Conservation (phyloP, 1,139 yeast genomes). For the Taiozyma sp. region DNA sequence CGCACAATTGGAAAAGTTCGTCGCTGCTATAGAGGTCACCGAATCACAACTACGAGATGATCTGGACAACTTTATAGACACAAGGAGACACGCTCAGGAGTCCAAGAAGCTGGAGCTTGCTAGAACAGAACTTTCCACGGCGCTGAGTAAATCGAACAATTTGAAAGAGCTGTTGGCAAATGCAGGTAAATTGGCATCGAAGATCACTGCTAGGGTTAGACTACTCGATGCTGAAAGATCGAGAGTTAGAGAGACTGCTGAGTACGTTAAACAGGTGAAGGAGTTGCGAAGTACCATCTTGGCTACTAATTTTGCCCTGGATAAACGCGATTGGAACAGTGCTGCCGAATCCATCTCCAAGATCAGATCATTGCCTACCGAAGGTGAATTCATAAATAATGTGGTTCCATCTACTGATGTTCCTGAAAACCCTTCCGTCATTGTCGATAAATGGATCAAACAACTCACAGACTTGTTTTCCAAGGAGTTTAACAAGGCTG, state of each 20-base stretch:
- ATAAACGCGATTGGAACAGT: constrained; percentile 59
- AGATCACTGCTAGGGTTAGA: constrained; percentile 64
- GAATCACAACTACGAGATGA: constrained; percentile 18
- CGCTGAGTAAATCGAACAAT: constrained; percentile 37
- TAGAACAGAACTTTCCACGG: constrained; percentile 40
- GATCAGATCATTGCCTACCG: constrained; percentile 51
- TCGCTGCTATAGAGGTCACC: constrained; percentile 19
- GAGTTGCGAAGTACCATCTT: constrained; percentile 56
- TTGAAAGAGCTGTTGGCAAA: constrained; percentile 46
- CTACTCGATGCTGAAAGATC: constrained; percentile 66
- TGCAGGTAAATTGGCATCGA: constrained; percentile 62
- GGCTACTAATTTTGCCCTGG: constrained; percentile 65
- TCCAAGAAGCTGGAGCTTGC: constrained; percentile 31
- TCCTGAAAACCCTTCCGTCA: constrained; percentile 70
- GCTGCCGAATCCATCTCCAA: constrained; percentile 63
- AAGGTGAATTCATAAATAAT: constrained; percentile 69
- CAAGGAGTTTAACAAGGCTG: constrained; percentile 64
- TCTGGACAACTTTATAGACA: constrained; percentile 18
- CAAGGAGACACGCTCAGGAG: constrained; percentile 25
- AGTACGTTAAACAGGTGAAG: constrained; percentile 63
- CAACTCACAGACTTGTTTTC: constrained; percentile 54
- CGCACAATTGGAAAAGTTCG: constrained; percentile 20
- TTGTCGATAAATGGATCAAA: constrained; percentile 52
- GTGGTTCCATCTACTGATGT: constrained; percentile 89
- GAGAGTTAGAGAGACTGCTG: constrained; percentile 58